Evolutionary conservation across 345 rosid genomes (phyloP), one percentile per base, ranked within the genome.

Genomic region (Moricandia arvensis): DNA sequence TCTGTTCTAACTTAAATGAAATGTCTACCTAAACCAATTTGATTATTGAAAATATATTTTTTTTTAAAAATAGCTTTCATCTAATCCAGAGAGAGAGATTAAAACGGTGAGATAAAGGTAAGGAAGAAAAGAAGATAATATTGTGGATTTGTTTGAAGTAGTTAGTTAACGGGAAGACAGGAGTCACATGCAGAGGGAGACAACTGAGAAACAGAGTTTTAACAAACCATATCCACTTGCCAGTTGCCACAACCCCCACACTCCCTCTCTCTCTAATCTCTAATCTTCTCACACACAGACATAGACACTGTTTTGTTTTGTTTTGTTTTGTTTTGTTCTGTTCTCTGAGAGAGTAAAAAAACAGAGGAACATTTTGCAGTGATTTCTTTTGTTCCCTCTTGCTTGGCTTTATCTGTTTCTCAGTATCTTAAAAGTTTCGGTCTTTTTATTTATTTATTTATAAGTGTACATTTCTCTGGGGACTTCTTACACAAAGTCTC

Each of bases 171-270:
- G 30, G 68, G 74, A 67, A 67, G 81, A 79, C 75, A 79, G 43
- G 30, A 73, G 81, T 75, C 96, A 89, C 95, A 87, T 93, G 97
- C 47, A 58, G 58, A 79, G 71, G 84, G 63, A 76, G 89, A 83
- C 87, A 86, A 65, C 72, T 62, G 18, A 53, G 62, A 57, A 67
- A 47, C 58, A 66, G 27, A 66, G 71, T 53, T 66, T 47, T 45
- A 67, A 49, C 59, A 29, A 73, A 73, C 26, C 62, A 71, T 86
- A 87, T 93, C 89, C 90, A 86, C 89, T 62, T 81, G 82, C 89
- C 90, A 86, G 88, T 62, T 81, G 82, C 79, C 96, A 90, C 90
- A 10, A 9, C 43, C 38, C 69, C 59, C 43, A 24, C 59, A 47
- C 26, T 18, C 10, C 7, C 6, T 29, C 54, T 63, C 53, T 63